phyloP scores from a whole-genome alignment of 2,329 filamentous ascomycete species.

The Ceratocystis papillata region DNA sequence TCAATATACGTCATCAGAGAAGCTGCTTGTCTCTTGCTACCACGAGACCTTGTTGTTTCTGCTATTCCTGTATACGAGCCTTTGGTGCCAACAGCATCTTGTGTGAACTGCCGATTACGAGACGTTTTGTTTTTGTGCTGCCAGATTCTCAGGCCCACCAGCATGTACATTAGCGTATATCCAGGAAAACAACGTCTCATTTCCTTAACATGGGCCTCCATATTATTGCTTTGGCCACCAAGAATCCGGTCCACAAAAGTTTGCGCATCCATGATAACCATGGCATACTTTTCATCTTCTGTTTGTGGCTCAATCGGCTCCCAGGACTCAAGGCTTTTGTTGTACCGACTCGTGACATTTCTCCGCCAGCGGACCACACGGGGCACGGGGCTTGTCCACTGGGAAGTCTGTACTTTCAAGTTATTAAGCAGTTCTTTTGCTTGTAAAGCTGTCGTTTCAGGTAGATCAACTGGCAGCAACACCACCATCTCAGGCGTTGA shows the following conservation, averaged over 20 bases:
- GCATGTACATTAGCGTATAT: slow-evolving; percentile 54
- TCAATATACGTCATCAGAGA: slow-evolving; percentile 37
- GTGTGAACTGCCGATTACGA: slow-evolving; percentile 57
- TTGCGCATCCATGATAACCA: slow-evolving; percentile 51
- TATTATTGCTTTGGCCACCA: slow-evolving; percentile 32
- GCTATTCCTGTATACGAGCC: slow-evolving; percentile 11
- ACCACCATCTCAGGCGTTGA: slow-evolving; percentile 69
- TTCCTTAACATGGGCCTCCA: background rate
- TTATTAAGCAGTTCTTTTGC: slow-evolving; percentile 42
- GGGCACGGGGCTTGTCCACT: slow-evolving; percentile 38
- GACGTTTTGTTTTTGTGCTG: slow-evolving; percentile 57
- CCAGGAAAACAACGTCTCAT: slow-evolving; percentile 45
- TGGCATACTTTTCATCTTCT: slow-evolving; percentile 47
- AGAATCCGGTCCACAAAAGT: slow-evolving; percentile 55
- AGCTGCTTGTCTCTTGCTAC: slow-evolving; percentile 30
- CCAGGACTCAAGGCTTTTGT: slow-evolving; percentile 52
- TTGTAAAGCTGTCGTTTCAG: slow-evolving; percentile 37
- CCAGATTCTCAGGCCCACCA: slow-evolving; percentile 58
- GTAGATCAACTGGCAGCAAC: slow-evolving; percentile 50
- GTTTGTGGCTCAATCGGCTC: slow-evolving; percentile 47
- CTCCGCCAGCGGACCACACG: slow-evolving; percentile 57
- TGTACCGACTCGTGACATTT: slow-evolving; percentile 53
- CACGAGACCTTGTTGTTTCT: slow-evolving; percentile 28
- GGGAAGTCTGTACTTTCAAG: slow-evolving; percentile 39
- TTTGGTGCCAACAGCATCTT: slow-evolving; percentile 45